Percentiles rank a stretch among this genome's conserved stretches.
phyloP scores from a whole-genome alignment of 495 filamentous ascomycete species.

The Penicillium herquei region DNA sequence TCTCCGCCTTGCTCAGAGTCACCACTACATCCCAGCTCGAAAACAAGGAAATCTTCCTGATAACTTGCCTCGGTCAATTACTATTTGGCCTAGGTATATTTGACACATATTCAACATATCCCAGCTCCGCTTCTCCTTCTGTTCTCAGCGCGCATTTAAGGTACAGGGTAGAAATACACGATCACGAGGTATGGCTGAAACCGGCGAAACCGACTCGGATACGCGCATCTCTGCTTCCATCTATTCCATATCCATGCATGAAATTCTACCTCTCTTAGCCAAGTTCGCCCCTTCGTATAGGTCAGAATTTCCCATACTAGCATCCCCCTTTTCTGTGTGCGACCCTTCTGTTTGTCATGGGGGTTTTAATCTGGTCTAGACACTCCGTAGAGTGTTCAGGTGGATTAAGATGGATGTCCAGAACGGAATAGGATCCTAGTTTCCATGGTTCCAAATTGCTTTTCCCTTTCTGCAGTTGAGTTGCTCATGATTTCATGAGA shows the following conservation, averaged over 20 bases:
- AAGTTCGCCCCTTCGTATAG: slow-evolving; percentile 13
- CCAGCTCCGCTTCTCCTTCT: neutral
- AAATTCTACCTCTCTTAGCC: slow-evolving; percentile 2
- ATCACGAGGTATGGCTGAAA: neutral
- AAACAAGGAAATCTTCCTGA: neutral
- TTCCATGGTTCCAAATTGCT: neutral
- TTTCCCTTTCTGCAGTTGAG: neutral
- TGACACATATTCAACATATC: neutral
- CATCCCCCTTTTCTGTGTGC: slow-evolving; percentile 4
- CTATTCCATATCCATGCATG: slow-evolving; percentile 8
- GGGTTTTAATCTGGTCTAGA: slow-evolving; percentile 15
- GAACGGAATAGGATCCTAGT: neutral
- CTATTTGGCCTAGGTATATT: neutral
- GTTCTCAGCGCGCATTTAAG: neutral
- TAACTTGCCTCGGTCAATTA: neutral
- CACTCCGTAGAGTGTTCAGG: neutral
- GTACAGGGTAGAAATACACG: neutral
- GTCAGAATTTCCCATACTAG: slow-evolving; percentile 1
- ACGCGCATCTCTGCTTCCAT: neutral
- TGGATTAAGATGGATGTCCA: neutral
- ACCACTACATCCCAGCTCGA: neutral
- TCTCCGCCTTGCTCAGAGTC: neutral
- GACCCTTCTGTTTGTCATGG: slow-evolving; percentile 15
- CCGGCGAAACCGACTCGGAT: slow-evolving; percentile 8
- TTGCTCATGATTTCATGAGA: too few species aligned